Conservation (phyloP, 352 stramenopile genomes). For the Pythium sukuiense region DNA sequence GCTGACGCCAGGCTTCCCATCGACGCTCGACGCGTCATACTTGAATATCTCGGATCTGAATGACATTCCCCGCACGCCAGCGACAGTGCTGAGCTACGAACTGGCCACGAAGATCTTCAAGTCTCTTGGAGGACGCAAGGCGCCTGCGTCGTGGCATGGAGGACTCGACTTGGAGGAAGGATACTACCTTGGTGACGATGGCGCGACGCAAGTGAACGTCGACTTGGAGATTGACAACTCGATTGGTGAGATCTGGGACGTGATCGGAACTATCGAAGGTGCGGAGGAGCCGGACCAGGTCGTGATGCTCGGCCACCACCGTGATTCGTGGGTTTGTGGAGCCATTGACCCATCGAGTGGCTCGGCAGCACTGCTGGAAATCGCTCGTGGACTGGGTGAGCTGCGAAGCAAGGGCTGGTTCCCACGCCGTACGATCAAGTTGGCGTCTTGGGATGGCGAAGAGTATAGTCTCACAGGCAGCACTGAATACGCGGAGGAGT, state of each 20-base stretch:
- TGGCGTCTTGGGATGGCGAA: constrained; percentile 85
- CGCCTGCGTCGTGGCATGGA: constrained; percentile 55
- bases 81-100: constrained; percentile 72
- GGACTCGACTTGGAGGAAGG: constrained; percentile 48
- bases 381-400: constrained; percentile 63
- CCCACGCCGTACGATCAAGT: constrained; percentile 69
- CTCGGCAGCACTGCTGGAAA: constrained; percentile 76
- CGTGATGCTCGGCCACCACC: constrained; percentile 87
- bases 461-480: constrained; percentile 82
- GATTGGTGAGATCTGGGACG: constrained; percentile 82
- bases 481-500: constrained; percentile 78
- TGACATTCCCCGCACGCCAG: constrained; percentile 65
- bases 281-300: constrained; percentile 52
- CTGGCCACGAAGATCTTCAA: constrained; percentile 77
- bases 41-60: constrained; percentile 44
- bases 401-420: constrained; percentile 67
- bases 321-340: constrained; percentile 90
- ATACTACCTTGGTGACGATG: constrained; percentile 74
- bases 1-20: constrained; percentile 32
- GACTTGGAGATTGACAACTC: constrained; percentile 74
- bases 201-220: constrained; percentile 53
- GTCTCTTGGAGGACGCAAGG: constrained; percentile 52
- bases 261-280: constrained; percentile 80
- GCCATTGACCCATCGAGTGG: constrained; percentile 82
- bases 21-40: constrained; percentile 26